Base-by-base conservation (phyloP, 768 basidiomycete genomes). In the Lactarius akahatsu region DNA sequence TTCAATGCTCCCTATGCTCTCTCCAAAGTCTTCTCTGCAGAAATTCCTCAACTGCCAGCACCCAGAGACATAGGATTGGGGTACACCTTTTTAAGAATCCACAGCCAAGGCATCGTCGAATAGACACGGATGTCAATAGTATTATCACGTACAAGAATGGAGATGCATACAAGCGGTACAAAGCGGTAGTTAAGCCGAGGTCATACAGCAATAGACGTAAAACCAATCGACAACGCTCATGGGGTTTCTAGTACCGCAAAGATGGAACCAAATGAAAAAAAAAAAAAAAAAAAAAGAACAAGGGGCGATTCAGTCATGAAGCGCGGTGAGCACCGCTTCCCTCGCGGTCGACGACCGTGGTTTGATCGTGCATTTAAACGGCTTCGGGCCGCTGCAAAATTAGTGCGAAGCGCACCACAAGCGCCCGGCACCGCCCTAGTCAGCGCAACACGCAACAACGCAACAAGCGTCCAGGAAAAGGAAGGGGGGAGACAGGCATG, bases 281-380 rank as follows among this genome's bases (percentile, higher is more conserved):
- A 45, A 32, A 32, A 32, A 3, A 20, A 7, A 8, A 45, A 20
- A 45, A 32, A 32, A 32, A 36, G 7, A 36, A 36, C 11, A 36
- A 11, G 10, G n/a, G n/a, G 10, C 47, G 23, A 50, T 47, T 47
- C n/a, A 11, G 47, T 50, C 47, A 32, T 64, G 58, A 64, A 65
- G 54, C 18, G 41, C 59, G 1, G 23, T 26, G 23, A 65, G 59
- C 6, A 55, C 47, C 9, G 43, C 28, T 43, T 62, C 65, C 30
- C 34, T 56, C 57, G 7, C 8, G n/a, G 32, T 26, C 16, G 63
- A 30, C 52, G 58, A 52, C 18, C 65, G 62, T 8, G 65, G 62
- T 52, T 50, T 56, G 38, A 66, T 66, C 7, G 36, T 58, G 40
- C 65, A 66, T 20, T 62, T 36, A 34, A 66, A 66, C 23, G 65